A percentile compares a stretch with the other conserved stretches of the same genome.
Evolutionary conservation across 768 basidiomycete genomes (phyloP).

Genomic region (Serendipita sp.): DNA sequence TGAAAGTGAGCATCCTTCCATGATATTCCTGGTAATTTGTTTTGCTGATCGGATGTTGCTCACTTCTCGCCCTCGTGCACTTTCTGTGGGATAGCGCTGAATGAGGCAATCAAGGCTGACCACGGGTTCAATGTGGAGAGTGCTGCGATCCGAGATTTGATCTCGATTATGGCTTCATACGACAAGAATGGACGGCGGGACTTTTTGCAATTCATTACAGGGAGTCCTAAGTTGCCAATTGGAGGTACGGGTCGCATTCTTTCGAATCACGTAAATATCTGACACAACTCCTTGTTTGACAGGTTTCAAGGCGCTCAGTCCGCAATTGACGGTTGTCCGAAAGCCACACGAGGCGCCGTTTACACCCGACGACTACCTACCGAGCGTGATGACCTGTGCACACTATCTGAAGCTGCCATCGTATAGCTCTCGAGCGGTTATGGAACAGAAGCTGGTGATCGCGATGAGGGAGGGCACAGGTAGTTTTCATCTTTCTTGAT

Average conservation of each 20-base stretch:
- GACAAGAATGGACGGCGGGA: constrained; percentile 59
- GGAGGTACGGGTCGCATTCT: constrained; percentile 47
- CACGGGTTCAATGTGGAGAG: constrained; percentile 97
- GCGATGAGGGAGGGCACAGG: constrained; percentile 92
- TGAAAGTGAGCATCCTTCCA: constrained; percentile 47
- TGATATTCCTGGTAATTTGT: not conserved
- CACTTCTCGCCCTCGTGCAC: constrained; percentile 5
- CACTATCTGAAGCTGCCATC: constrained; percentile 94
- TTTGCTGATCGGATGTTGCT: not conserved
- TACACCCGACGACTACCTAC: constrained; percentile 83
- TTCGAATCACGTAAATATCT: constrained; percentile 1
- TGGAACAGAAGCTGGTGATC: constrained; percentile 64
- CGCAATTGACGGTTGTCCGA: constrained; percentile 86
- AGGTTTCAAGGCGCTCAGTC: constrained; percentile 93
- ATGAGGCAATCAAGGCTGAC: constrained; percentile 86
- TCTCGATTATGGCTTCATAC: constrained; percentile 75
- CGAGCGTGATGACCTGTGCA: constrained; percentile 98
- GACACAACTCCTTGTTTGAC: constrained; percentile 10
- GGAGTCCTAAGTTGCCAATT: constrained; percentile 90
- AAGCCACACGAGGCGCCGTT: constrained; percentile 90
- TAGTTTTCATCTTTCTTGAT: constrained; percentile 90
- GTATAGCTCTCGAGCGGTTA: constrained; percentile 73
- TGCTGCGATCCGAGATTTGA: constrained; percentile 70
- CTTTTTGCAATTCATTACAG: constrained; percentile 92
- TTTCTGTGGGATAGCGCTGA: constrained; percentile 40